phyloP scores from a whole-genome alignment of 306 rosid species.

The Gastrolobium bilobum region DNA sequence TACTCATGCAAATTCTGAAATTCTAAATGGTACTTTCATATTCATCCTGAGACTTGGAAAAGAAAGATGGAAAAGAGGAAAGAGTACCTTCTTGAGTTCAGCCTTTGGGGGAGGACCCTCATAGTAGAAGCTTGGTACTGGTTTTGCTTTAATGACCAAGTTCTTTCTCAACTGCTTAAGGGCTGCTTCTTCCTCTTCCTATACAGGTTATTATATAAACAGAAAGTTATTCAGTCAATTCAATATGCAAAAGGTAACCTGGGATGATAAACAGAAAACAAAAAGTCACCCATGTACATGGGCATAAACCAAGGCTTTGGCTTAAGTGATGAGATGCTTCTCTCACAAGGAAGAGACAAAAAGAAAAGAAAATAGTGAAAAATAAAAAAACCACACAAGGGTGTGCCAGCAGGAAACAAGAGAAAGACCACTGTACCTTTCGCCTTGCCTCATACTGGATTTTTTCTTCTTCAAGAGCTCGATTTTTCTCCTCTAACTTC shows the following conservation, averaged over 20 bases:
- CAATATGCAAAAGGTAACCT: constrained; percentile 21
- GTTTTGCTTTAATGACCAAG: constrained; percentile 93
- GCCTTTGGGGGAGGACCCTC: constrained; percentile 88
- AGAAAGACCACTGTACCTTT: constrained; percentile 61
- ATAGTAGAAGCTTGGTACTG: constrained; percentile 94
- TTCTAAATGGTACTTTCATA: constrained; percentile 25
- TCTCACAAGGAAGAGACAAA: constrained; percentile 5
- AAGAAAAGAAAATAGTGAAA: not conserved
- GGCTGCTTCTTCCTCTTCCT: constrained; percentile 99
- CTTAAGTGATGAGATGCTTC: constrained; percentile 34
- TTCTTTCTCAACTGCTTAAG: constrained; percentile 83
- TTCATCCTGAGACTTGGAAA: constrained; percentile 35
- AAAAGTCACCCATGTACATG: constrained; percentile 2
- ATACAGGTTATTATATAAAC: constrained; percentile 41
- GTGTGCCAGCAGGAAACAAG: constrained; percentile 31
- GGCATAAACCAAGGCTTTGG: constrained; percentile 23
- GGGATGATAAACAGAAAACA: constrained; percentile 22
- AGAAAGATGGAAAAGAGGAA: constrained; percentile 2
- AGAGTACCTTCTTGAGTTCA: constrained; percentile 86
- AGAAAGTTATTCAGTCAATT: constrained; percentile 24
- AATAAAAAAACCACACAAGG: not conserved
- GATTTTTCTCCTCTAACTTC: constrained; percentile 92
- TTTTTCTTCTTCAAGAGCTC: constrained; percentile 91
- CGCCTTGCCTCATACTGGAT: constrained; percentile 78
- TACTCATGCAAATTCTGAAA: constrained; percentile 25